Conservation (phyloP, 2,329 filamentous ascomycete species). For the Fusarium guadeloupense region DNA sequence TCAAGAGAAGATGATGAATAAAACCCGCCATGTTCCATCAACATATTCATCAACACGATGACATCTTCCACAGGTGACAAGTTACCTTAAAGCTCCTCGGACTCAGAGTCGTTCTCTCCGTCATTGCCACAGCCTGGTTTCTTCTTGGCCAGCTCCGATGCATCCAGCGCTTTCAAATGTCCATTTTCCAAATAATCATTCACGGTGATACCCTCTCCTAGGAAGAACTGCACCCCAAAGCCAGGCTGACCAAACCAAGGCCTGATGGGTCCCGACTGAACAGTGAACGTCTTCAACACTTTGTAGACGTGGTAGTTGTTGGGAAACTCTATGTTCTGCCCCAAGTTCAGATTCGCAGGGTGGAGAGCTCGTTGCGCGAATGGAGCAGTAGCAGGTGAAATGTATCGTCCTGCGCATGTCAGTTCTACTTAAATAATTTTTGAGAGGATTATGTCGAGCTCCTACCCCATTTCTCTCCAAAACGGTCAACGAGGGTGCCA, state of each 20-base stretch:
- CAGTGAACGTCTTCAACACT: constrained; percentile 11
- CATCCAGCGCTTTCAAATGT: neutral
- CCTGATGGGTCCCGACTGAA: constrained; percentile 20
- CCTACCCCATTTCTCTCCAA: constrained; percentile 4
- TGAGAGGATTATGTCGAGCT: accelerated
- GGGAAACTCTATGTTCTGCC: constrained; percentile 6
- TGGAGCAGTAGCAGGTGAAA: constrained; percentile 26
- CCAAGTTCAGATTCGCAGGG: constrained; percentile 17
- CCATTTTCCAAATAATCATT: constrained; percentile 9
- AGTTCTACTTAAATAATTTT: neutral
- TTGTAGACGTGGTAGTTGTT: constrained; percentile 28
- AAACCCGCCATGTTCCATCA: no score
- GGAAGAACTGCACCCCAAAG: constrained; percentile 24
- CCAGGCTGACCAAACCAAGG: constrained; percentile 31
- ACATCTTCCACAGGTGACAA: no score
- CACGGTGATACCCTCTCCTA: constrained; percentile 8
- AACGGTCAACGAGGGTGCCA: neutral
- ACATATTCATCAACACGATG: no score
- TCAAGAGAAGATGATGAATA: no score
- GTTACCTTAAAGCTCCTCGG: neutral
- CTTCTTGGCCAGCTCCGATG: neutral
- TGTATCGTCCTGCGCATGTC: constrained; percentile 2
- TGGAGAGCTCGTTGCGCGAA: constrained; percentile 24
- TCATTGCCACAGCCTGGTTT: constrained; percentile 11
- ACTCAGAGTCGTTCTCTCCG: neutral